Evolutionary conservation across 2,329 filamentous ascomycete genomes (phyloP), one percentile per base, ranked within the genome.

Genomic region (Aureobasidium sp.): DNA sequence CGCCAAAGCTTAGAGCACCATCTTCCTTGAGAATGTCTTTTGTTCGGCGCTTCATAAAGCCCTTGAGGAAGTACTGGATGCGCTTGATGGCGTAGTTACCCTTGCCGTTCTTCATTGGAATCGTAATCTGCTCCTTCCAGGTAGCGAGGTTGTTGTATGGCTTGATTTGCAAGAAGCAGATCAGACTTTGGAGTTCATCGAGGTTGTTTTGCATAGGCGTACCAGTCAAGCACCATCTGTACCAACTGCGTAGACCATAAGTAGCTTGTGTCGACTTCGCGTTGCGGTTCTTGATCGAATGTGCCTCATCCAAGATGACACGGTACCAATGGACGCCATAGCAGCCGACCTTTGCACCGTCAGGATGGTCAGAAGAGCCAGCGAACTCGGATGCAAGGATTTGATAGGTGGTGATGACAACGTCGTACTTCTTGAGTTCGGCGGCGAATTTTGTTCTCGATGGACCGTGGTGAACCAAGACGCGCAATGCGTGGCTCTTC

Each of bases 141-240:
- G 88, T 85, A 11, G 83, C 82, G 22, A 97, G 79, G 61, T 97
- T 86, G 69, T 95, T 87, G 70, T 94, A 97, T 0, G 94, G 94
- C 67, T 89, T 88, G 71, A 99, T 96, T 17, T 90, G 86, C 40
- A 99, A 80, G 73, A 99, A 99, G 64, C 87, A 90, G 72, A 99
- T 90, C 60, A 99, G 78, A 67, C 91, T 96, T 71, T 99, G 94
- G 57, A 99, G 78, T 74, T 99, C 94, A 67, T 99, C 94, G 6
- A 99, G 83, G 69, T 96, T 97, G 76, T 99, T 99, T 72, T 99
- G 94, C 87, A 99, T 91, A 0, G 94, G 94, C 1, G 94, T 99
- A 59, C 94, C 94, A 0, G 92, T 96, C 64, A 99, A 77, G 71
- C 94, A 97, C 94, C 94, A 99, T 64, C 94, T 83, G 70, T 96